Evolutionary conservation across 2,329 filamentous ascomycete genomes (phyloP), one percentile per base, ranked within the genome.

Genomic region (Metarhizium humberi): DNA sequence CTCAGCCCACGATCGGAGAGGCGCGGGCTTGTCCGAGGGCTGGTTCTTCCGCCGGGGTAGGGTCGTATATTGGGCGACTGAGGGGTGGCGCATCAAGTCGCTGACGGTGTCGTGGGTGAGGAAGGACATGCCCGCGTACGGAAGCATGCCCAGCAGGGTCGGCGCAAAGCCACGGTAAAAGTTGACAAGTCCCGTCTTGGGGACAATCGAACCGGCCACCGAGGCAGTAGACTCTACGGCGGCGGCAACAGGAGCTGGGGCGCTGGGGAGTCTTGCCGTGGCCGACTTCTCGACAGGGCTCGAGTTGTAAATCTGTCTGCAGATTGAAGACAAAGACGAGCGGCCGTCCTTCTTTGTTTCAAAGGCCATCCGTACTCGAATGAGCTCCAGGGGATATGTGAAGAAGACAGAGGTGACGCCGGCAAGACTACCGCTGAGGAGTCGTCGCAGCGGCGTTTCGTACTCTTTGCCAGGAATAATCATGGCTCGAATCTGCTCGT

Each of bases 121-220:
- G 73, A 99, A 99, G 1, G 91, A 96, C 66, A 95, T 86, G 63
- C 94, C 94, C 1, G 94, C 94, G 66, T 99, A 99, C 0, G 94
- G 94, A 1, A 99, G 76, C 92, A 99, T 99, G 63, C 94, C 94
- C 57, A 95, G 78, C 5, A 99, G 72, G 0, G 94, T 97, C 0
- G 92, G 89, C 0, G 85, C 83, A 70, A 99, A 99, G 51, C 94
- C 94, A 51, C 94, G 85, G 72, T 96, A 99, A 70, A 99, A 99
- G 71, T 99, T 99, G 55, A 83, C 72, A 1, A 97, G 69, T 4
- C 92, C 92, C 11, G 78, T 79, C 30, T 76, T 78, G 0, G 88
- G 86, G 3, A 68, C 75, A 1, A 83, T 73, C 0, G 73, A 69
- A 13, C 73, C 67, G 2, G 75, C 69, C 1, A 59, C 74, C 0